These are phyloP conservation scores for Erythrobasidium hasegawianum DNA, from an alignment of 1,284 basidiomycete genomes.

Conservation along the genomic window DNA sequence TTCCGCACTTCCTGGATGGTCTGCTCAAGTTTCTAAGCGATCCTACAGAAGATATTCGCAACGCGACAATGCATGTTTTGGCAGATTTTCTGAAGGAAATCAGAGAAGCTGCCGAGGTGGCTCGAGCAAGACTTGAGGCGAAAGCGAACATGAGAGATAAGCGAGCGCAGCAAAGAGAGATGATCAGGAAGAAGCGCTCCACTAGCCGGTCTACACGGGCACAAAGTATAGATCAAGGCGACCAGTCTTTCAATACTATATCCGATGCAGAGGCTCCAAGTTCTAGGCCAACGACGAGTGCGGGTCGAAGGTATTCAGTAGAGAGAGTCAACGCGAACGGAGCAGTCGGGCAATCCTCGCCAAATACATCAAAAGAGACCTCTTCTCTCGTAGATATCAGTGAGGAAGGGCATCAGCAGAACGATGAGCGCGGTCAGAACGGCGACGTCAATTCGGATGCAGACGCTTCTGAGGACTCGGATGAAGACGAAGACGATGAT, in stretches of 20 bases:
- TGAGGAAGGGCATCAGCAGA: background rate
- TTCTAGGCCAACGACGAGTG: background rate
- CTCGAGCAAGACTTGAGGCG: constrained; percentile 51
- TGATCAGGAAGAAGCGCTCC: constrained; percentile 36
- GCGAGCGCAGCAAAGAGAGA: constrained; percentile 30
- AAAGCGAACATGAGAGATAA: constrained; percentile 25
- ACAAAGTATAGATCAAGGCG: constrained; percentile 19
- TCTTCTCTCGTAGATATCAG: constrained; percentile 6
- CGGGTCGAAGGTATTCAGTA: constrained; percentile 14
- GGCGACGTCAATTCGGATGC: background rate
- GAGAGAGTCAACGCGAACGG: background rate
- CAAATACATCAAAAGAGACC: background rate
- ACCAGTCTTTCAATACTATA: constrained; percentile 9
- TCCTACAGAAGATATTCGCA: constrained; percentile 86
- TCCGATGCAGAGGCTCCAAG: background rate
- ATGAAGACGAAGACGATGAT: constrained; percentile 41
- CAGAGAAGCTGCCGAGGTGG: constrained; percentile 64
- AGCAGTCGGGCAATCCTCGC: background rate
- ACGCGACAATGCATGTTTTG: constrained; percentile 84
- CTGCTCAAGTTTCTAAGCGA: constrained; percentile 92
- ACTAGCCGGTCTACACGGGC: constrained; percentile 29
- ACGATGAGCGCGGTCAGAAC: background rate
- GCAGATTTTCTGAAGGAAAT: constrained; percentile 92
- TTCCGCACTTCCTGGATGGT: constrained; percentile 92
- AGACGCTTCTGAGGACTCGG: constrained; percentile 13